A percentile compares a stretch with the other conserved stretches of the same genome.
Conservation (phyloP, 2,329 filamentous ascomycete species). For the Gaeumannomyces tritici region DNA sequence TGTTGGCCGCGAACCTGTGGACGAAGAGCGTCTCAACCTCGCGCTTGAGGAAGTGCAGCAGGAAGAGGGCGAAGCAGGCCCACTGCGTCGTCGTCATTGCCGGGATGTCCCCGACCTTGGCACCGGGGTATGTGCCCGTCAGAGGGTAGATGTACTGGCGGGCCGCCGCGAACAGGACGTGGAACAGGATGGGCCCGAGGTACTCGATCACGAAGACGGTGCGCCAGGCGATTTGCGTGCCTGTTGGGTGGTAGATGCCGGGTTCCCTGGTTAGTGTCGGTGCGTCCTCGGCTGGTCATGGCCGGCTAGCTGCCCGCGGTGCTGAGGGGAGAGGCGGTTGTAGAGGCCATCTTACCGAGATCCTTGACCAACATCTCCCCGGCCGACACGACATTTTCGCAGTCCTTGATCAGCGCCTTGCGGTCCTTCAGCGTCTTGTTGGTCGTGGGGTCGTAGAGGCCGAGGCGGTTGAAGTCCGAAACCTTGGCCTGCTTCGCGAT, state of each 20-base stretch:
- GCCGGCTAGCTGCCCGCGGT: neutral
- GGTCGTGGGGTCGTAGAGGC: slow-evolving; percentile 49
- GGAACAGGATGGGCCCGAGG: slow-evolving; percentile 80
- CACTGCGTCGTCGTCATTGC: slow-evolving; percentile 57
- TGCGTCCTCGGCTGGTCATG: too few species aligned
- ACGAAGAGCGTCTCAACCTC: slow-evolving; percentile 91
- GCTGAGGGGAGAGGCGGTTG: neutral
- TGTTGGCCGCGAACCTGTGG: slow-evolving; percentile 89
- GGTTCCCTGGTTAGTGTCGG: neutral
- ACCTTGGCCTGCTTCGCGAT: slow-evolving; percentile 42
- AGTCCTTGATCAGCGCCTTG: slow-evolving; percentile 39
- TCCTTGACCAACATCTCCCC: slow-evolving; percentile 80
- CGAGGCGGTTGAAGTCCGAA: slow-evolving; percentile 50
- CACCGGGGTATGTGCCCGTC: slow-evolving; percentile 18
- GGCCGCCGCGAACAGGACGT: slow-evolving; percentile 61
- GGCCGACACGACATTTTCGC: slow-evolving; percentile 35
- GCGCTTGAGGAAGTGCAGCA: slow-evolving; percentile 85
- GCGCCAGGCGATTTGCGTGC: slow-evolving; percentile 82
- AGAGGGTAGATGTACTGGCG: slow-evolving; percentile 63
- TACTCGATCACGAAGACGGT: slow-evolving; percentile 96
- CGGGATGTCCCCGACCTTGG: slow-evolving; percentile 28
- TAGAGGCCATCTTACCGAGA: slow-evolving; percentile 57
- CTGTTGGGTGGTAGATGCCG: slow-evolving; percentile 30
- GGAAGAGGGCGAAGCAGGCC: slow-evolving; percentile 63
- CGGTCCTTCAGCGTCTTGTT: slow-evolving; percentile 57